Evolutionary conservation across 2,329 filamentous ascomycete genomes (phyloP).

Genomic region (Penicillium decumbens): DNA sequence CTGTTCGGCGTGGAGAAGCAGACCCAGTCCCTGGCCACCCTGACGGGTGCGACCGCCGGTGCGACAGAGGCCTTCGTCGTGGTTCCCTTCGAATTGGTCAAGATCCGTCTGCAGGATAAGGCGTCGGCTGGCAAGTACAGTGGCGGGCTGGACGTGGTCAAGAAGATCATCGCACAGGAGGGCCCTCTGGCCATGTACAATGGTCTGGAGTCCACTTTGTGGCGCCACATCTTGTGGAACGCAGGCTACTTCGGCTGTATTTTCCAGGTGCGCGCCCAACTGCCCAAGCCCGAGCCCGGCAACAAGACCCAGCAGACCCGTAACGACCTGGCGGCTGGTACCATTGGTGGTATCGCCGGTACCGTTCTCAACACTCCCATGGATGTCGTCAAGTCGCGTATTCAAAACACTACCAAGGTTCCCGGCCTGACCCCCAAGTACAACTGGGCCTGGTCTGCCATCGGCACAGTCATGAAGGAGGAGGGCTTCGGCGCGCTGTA

Average conservation of each 20-base stretch:
- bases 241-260: slow-evolving; percentile 97
- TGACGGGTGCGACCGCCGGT: slow-evolving; percentile 91
- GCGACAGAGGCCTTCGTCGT: slow-evolving; percentile 96
- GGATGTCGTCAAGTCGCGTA: slow-evolving; percentile 97
- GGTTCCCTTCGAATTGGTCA: slow-evolving; percentile 96
- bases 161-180: slow-evolving; percentile 72
- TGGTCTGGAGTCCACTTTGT: slow-evolving; percentile 91
- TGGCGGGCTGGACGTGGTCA: slow-evolving; percentile 51
- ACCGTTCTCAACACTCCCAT: slow-evolving; percentile 92
- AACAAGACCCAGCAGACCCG: slow-evolving; percentile 75
- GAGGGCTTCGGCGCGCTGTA: slow-evolving; percentile 90
- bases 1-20: slow-evolving; percentile 79
- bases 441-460: slow-evolving; percentile 93
- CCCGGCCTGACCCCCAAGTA: slow-evolving; percentile 84
- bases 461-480: slow-evolving; percentile 83
- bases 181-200: slow-evolving; percentile 89
- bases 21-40: slow-evolving; percentile 83
- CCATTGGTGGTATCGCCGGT: slow-evolving; percentile 81
- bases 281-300: slow-evolving; percentile 66
- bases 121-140: slow-evolving; percentile 74
- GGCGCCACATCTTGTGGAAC: slow-evolving; percentile 94
- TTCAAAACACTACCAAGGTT: slow-evolving; percentile 86
- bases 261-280: slow-evolving; percentile 83
- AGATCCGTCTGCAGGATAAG: slow-evolving; percentile 95
- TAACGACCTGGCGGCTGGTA: slow-evolving; percentile 83